phyloP scores from a whole-genome alignment of 1,284 basidiomycete species.

The Exobasidium cylindrosporum region DNA sequence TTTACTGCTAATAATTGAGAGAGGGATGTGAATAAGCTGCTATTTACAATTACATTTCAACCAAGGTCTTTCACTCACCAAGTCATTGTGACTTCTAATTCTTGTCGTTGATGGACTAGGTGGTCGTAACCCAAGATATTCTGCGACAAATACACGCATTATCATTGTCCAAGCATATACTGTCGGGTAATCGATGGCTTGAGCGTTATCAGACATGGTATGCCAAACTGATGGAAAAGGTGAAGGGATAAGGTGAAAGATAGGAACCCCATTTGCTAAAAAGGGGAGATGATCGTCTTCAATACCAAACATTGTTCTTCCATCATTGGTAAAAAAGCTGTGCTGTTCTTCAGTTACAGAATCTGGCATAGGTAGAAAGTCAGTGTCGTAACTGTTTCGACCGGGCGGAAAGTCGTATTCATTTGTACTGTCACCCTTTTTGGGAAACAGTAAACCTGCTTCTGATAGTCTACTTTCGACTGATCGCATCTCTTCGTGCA shows the following conservation, averaged over 20 bases:
- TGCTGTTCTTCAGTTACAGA: constrained; percentile 14
- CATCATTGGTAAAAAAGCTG: constrained; percentile 22
- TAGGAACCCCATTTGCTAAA: constrained; percentile 73
- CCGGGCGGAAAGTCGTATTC: neutral
- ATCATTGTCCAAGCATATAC: constrained; percentile 80
- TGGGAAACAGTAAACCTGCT: constrained; percentile 26
- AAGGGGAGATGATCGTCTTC: constrained; percentile 96
- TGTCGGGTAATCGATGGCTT: constrained; percentile 78
- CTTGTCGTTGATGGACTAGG: neutral
- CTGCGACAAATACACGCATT: constrained; percentile 79
- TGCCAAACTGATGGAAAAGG: constrained; percentile 95
- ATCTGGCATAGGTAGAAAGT: neutral
- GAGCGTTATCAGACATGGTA: constrained; percentile 74
- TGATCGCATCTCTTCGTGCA: constrained; percentile 28
- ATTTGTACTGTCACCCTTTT: neutral
- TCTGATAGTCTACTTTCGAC: constrained; percentile 32
- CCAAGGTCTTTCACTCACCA: too few relatives aligned
- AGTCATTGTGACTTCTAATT: neutral
- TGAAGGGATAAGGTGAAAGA: constrained; percentile 83
- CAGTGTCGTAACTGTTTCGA: neutral
- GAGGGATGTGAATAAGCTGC: too few relatives aligned
- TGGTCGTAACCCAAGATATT: constrained; percentile 72
- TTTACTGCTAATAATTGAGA: too few relatives aligned
- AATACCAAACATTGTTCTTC: constrained; percentile 64
- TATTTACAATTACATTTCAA: too few relatives aligned